These are phyloP conservation scores for Mycena maculata DNA, from an alignment of 768 basidiomycete genomes.

Conservation along the genomic window DNA sequence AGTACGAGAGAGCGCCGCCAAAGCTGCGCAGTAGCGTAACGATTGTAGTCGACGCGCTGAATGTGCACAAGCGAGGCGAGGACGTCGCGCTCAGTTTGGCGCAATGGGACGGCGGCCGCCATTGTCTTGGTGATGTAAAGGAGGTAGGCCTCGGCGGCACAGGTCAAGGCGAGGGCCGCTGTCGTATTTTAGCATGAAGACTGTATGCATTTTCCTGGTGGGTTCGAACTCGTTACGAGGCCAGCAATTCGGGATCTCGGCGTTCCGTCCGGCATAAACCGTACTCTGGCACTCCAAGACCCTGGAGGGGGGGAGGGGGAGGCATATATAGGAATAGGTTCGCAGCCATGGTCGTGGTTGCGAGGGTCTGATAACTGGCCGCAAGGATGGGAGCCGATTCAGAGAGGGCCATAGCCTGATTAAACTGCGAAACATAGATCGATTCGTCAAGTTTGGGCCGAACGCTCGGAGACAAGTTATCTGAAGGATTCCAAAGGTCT, in stretches of 20 bases:
- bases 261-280: constrained; percentile 26
- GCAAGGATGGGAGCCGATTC: not conserved
- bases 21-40: too few species aligned
- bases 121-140: too few species aligned
- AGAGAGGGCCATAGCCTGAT: not conserved
- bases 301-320: constrained; percentile 21
- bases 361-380: not conserved
- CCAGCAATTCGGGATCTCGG: constrained; percentile 30
- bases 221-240: constrained; percentile 26
- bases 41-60: too few species aligned
- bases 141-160: too few species aligned
- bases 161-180: too few species aligned
- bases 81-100: too few species aligned
- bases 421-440: constrained; percentile 10
- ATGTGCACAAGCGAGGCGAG: too few species aligned
- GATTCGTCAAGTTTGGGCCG: not conserved
- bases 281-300: constrained; percentile 24
- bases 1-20: too few species aligned
- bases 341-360: constrained; percentile 1
- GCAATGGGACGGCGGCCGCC: too few species aligned
- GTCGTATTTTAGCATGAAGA: too few species aligned
- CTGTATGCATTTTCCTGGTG: not conserved
- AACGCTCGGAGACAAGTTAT: not conserved
- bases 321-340: constrained; percentile 11
- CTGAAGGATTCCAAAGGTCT: too few species aligned